Evolutionary conservation across 148 eudicot genomes (phyloP), one percentile per base, ranked within the genome.

Genomic region (Dysphania ambrosioides): DNA sequence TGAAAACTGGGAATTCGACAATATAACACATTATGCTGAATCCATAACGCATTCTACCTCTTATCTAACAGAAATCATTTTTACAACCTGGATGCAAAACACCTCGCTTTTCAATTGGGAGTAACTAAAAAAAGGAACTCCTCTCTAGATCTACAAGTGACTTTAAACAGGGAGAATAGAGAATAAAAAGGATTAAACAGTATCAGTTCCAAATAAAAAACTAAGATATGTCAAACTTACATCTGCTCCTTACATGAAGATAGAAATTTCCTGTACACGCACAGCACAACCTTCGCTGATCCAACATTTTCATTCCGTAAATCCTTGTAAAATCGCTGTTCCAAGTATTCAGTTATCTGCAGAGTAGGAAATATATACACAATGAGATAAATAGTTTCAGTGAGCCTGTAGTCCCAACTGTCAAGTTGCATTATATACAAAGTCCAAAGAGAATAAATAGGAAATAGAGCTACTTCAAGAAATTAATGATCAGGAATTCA

Each of bases 191-290:
- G 38, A 35, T 24, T 66, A 57, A 67, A 40, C 2, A 38, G 30
- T 10, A 41, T 19, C 36, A 51, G 35, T 61, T 24, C 2, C 34
- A 68, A 26, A 38, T 24, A 71, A 63, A 41, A 49, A 62, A 66
- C 58, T 42, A 64, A 81, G 47, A 81, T 47, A 66, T 10, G 30
- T 72, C 60, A 71, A 79, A 88, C 97, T 90, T 90, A 92, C 97
- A 92, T 88, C 82, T 92, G 96, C 86, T 88, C 90, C 88, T 90
- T 92, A 82, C 97, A 92, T 80, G 96, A 80, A 66, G 90, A 82
- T 73, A 90, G 75, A 82, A 92, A 82, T 85, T 85, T 92, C 84
- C 89, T 83, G 82, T 90, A 92, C 72, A 92, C 71, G 70, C 88
- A 84, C 65, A 86, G 71, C 76, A 90, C 96, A 79, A 85, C 83